phyloP scores from a whole-genome alignment of 2,329 filamentous ascomycete genomes.

The Colletotrichum navitas region DNA sequence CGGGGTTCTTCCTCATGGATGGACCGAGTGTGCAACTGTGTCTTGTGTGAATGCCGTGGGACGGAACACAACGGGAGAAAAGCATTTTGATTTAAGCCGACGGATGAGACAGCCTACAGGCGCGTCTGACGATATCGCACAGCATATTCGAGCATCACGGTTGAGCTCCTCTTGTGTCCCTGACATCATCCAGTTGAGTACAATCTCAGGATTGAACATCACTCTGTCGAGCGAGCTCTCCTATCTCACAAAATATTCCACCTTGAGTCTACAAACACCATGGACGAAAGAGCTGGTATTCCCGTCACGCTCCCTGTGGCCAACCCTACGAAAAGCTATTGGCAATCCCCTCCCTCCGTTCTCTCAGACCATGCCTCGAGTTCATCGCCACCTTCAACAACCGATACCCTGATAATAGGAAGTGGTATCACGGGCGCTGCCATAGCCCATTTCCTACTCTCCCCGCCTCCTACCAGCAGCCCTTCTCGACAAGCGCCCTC shows the following conservation, averaged over 20 bases:
- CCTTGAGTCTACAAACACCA: background rate
- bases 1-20: background rate
- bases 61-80: background rate
- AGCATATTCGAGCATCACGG: background rate
- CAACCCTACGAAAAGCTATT: constrained; percentile 60
- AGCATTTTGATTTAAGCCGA: background rate
- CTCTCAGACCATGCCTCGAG: constrained; percentile 44
- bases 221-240: background rate
- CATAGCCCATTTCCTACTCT: constrained; percentile 50
- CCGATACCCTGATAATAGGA: constrained; percentile 66
- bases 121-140: background rate
- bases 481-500: constrained; percentile 11
- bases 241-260: background rate
- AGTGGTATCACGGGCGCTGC: constrained; percentile 66
- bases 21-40: background rate
- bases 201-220: background rate
- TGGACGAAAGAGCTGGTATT: constrained; percentile 32
- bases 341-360: constrained; percentile 57
- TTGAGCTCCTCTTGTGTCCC: background rate
- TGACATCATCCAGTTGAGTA: background rate
- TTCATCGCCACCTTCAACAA: constrained; percentile 50
- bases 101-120: too few species aligned
- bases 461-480: constrained; percentile 31
- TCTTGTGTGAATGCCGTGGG: background rate
- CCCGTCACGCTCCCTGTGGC: constrained; percentile 51